A percentile compares a stretch with the other conserved stretches of the same genome.
Evolutionary conservation across 192 early-diverging fungal genomes (phyloP).

Genomic region (Helicostylum pulchrum): DNA sequence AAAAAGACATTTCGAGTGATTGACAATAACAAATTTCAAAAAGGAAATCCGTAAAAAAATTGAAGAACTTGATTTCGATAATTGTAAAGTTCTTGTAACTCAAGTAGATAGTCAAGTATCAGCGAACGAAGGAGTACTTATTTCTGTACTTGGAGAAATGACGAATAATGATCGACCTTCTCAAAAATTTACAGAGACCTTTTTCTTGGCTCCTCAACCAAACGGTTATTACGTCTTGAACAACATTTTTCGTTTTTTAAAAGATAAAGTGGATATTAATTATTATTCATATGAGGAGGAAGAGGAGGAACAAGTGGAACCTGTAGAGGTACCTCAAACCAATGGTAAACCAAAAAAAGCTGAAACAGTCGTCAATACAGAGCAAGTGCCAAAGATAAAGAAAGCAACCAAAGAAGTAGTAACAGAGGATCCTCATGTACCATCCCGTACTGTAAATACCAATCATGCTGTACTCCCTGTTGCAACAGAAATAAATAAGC

Average conservation of each 20-base stretch:
- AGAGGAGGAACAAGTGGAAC: conserved; percentile 17
- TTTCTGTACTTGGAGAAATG: conserved; percentile 91
- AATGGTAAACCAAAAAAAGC: too few relatives aligned
- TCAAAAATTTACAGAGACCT: conserved; percentile 89
- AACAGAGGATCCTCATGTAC: conserved; percentile 25
- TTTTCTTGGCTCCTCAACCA: conserved; percentile 85
- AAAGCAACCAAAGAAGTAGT: background rate
- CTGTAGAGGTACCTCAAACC: too few relatives aligned
- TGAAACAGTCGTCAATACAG: background rate
- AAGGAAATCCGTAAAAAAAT: conserved; percentile 85
- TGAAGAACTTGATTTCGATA: conserved; percentile 69
- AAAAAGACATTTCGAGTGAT: background rate
- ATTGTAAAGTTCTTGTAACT: conserved; percentile 83
- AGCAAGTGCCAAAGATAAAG: background rate
- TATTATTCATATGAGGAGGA: conserved; percentile 44
- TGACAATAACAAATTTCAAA: background rate
- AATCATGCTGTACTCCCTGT: too few relatives aligned
- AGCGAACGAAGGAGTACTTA: conserved; percentile 70
- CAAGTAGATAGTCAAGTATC: conserved; percentile 85
- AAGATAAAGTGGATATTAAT: conserved; percentile 63
- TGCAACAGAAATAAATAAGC: background rate
- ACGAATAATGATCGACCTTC: conserved; percentile 74
- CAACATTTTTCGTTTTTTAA: conserved; percentile 92
- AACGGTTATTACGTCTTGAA: conserved; percentile 90
- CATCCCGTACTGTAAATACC: background rate